Evolutionary conservation across 805 yeast genomes (phyloP), one percentile per base, ranked within the genome.

Genomic region (Candida boleticola): DNA sequence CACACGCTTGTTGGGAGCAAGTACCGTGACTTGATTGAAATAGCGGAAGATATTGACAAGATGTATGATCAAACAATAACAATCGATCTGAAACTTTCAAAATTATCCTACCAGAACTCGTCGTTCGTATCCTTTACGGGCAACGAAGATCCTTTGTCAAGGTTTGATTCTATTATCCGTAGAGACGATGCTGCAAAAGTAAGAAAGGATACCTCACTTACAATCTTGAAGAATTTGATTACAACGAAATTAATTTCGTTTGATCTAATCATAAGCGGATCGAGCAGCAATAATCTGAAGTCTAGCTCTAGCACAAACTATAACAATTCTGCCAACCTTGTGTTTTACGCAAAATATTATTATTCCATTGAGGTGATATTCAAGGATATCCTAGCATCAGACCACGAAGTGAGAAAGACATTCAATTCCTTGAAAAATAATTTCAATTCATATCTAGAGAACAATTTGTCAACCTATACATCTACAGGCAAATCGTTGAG

Each of bases 21-120:
- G 40, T 70, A 70, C 53, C 53, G 76, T 36, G 74, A 69, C 50
- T 59, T 70, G 51, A 68, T 70, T 36, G 57, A 61, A 35, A 68
- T 70, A 11, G 71, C 74, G n/a, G 73, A 69, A 43, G 71, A 66
- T 41, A 68, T 70, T 21, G 64, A 61, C 27, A 49, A 43, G 9
- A 66, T 67, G 64, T 55, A 58, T 46, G 31, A 41, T 1, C 37
- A 50, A 16, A 53, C 68, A 6, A 46, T 46, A 5, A 34, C 20
- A 1, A 48, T 62, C 3, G 64, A 67, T 34, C 45, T 47, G 5
- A 47, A 53, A 5, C 45, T 70, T 17, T 44, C 70, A 0, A 52
- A 58, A 30, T 52, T 70, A 17, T 60, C 74, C 4, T 70, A 64
- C 43, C 47, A 50, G 18, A 47, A 55, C 4, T 49, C 69, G 2